A percentile compares a stretch with the other conserved stretches of the same genome.
phyloP scores from a whole-genome alignment of 1,139 yeast genomes.

The Pneumocystis oryctolagi region DNA sequence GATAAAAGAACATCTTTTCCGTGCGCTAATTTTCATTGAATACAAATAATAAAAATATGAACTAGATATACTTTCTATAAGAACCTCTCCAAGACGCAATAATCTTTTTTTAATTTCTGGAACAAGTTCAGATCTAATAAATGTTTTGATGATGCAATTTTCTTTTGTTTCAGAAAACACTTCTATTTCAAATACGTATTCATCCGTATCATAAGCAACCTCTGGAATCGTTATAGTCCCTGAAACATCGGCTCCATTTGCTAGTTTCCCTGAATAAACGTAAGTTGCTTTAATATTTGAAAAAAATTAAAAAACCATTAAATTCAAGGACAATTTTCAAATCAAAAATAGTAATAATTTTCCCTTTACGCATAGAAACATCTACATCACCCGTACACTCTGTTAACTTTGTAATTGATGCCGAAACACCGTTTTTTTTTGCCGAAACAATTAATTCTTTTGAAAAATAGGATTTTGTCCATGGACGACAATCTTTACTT shows the following conservation, averaged over 20 bases:
- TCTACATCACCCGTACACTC: conserved; percentile 90
- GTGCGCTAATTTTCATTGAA: conserved; percentile 29
- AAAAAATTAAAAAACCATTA: conserved; percentile 27
- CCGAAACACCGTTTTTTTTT: conserved; percentile 27
- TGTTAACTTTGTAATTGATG: conserved; percentile 40
- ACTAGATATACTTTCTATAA: conserved; percentile 30
- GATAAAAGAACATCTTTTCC: conserved; percentile 80
- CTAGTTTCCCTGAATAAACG: conserved; percentile 13
- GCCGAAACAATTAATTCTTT: conserved; percentile 39
- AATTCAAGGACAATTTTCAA: conserved; percentile 51
- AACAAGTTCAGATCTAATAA: conserved; percentile 45
- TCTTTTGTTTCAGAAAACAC: conserved; percentile 36
- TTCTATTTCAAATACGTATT: conserved; percentile 65
- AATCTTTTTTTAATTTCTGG: conserved; percentile 54
- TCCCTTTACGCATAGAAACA: conserved; percentile 92
- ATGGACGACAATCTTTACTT: conserved; percentile 84
- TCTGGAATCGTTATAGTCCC: conserved; percentile 83
- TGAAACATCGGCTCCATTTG: conserved; percentile 25
- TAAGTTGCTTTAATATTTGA: conserved; percentile 15
- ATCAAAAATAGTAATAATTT: conserved; percentile 82
- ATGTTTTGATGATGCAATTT: conserved; percentile 36
- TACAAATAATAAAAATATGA: not conserved
- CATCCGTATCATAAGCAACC: conserved; percentile 76
- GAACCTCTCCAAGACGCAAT: conserved; percentile 56
- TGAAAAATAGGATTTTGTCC: conserved; percentile 69